A percentile compares a stretch with the other conserved stretches of the same genome.
Evolutionary conservation across 2,329 filamentous ascomycete species (phyloP).

Genomic region (Penicillium verrucosum): DNA sequence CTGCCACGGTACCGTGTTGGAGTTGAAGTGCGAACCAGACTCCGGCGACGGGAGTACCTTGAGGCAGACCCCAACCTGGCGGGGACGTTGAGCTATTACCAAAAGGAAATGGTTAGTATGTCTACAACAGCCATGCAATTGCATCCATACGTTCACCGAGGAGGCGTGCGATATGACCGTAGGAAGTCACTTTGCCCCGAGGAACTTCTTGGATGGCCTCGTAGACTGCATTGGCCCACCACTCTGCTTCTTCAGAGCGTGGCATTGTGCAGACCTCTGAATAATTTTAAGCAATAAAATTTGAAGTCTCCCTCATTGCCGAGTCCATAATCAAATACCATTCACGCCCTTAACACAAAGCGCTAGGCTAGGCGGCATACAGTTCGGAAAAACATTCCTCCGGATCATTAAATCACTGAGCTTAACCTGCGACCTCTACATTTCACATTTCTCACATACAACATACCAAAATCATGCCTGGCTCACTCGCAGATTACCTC

Average conservation of each 20-base stretch:
- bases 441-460: not conserved
- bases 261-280: constrained; percentile 32
- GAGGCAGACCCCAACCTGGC: constrained; percentile 86
- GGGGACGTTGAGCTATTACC: constrained; percentile 61
- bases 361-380: constrained; percentile 13
- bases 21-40: constrained; percentile 59
- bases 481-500: constrained; percentile 73
- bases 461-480: constrained; percentile 15
- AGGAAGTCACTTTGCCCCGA: constrained; percentile 76
- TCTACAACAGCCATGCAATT: not conserved
- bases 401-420: constrained; percentile 18
- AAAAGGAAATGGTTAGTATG: not conserved
- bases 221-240: constrained; percentile 66
- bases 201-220: constrained; percentile 82
- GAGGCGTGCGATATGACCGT: constrained; percentile 67
- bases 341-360: not conserved
- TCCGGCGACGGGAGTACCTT: constrained; percentile 70
- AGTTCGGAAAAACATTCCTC: constrained; percentile 24
- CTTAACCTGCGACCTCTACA: constrained; percentile 4
- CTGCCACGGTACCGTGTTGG: constrained; percentile 87
- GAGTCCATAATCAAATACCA: not conserved
- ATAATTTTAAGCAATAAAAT: not conserved
- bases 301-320: not conserved
- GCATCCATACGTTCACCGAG: constrained; percentile 57
- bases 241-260: constrained; percentile 48